Base-by-base conservation (phyloP, 495 filamentous ascomycete genomes). In the Hypoxylon fragiforme region DNA sequence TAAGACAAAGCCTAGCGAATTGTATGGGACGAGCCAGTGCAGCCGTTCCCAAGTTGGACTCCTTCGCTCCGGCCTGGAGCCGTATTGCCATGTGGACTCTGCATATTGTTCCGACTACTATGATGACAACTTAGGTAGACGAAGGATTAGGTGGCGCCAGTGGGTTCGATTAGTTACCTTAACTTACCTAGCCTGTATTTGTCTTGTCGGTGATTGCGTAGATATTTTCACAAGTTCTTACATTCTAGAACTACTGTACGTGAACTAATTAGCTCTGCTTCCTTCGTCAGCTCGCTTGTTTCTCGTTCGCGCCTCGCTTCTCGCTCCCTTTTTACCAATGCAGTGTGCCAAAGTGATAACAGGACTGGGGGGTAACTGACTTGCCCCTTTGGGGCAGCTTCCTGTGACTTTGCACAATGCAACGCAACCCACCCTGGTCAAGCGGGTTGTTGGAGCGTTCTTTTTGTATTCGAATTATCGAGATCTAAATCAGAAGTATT, bases 41-140 rank as follows among this genome's bases (percentile, higher is more conserved):
- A 37, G 39, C 41, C 11, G 31, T 15, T 39, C 1, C 32, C 16
- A 8, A 15, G 45, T 44, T 37, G 39, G 7, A 43, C 38, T 7
- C 31, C 28, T 24, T 24, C 30, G 32, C 15, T 13, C 40, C 30
- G 14, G 21, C 9, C 19, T 37, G 9, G 20, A 44, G 50, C 42
- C 44, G 41, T 2, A 46, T 47, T n/a, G 51, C 51, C 51, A 54
- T 54, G 51, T 54, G 51, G 51, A 20, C 51, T 22, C 14, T 54
- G 51, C 51, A 54, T 54, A 35, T n/a, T 38, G 46, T 44, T 44
- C 15, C 18, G 15, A 30, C 42, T 44, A 38, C 14, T 34, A 26
- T 47, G 43, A 36, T 35, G 21, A 16, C 21, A 7, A 26, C 35
- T 20, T n/a, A 26, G 13, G 19, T 28, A 41, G 14, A 41, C 36